Conservation (phyloP, 345 rosid genomes). For the Eucalyptus pumila region DNA sequence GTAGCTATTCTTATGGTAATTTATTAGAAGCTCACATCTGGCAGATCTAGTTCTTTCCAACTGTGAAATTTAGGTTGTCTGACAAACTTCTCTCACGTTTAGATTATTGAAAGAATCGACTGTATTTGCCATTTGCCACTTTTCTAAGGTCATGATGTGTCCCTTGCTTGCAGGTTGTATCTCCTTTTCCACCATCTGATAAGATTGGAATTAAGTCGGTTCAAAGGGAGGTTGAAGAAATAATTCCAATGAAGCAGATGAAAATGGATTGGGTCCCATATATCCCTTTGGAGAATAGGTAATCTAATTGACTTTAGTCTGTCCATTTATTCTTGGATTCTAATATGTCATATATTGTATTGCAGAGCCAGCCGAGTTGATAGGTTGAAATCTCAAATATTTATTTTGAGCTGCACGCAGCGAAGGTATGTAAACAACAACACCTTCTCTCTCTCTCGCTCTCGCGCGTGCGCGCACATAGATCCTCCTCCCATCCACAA, state of each 20-base stretch:
- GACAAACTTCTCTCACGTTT: neutral
- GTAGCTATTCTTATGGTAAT: neutral
- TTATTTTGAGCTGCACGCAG: slow-evolving; percentile 66
- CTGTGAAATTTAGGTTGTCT: neutral
- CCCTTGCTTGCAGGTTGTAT: slow-evolving; percentile 46
- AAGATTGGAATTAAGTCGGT: slow-evolving; percentile 94
- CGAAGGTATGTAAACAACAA: slow-evolving; percentile 37
- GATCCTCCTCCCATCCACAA: neutral
- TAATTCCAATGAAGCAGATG: slow-evolving; percentile 97
- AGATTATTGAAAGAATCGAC: neutral
- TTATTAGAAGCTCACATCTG: neutral
- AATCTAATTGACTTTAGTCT: neutral
- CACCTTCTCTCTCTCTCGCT: neutral
- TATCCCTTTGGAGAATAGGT: slow-evolving; percentile 83
- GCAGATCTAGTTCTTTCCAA: neutral
- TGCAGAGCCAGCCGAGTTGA: slow-evolving; percentile 81
- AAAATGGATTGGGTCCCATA: slow-evolving; percentile 99
- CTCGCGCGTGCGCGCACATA: fast-evolving
- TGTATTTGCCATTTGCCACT: neutral
- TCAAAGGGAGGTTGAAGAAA: slow-evolving; percentile 92
- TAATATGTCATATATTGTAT: neutral
- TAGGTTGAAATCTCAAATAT: slow-evolving; percentile 61
- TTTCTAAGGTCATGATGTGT: neutral
- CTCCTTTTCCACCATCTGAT: slow-evolving; percentile 96
- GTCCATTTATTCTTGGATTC: neutral